Evolutionary conservation across 2,329 filamentous ascomycete species (phyloP).

Genomic region (Lecanicillium sp.): DNA sequence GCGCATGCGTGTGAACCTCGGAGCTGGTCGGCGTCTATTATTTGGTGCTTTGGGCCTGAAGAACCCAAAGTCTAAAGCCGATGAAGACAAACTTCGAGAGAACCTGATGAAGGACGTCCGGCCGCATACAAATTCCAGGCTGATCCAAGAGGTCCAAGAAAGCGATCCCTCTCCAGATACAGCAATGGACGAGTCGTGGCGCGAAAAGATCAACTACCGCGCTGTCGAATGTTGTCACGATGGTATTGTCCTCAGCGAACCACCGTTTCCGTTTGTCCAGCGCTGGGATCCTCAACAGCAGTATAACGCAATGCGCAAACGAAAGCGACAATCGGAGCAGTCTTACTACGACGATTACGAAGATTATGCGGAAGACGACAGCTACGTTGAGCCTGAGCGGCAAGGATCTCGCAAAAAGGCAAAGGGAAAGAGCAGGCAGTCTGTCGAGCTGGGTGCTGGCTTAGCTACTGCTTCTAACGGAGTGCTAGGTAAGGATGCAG

Average conservation of each 20-base stretch:
- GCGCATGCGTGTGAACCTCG: constrained; percentile 32
- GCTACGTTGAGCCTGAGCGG: constrained; percentile 29
- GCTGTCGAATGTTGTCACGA: constrained; percentile 82
- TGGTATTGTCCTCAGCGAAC: constrained; percentile 59
- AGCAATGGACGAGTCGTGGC: constrained; percentile 55
- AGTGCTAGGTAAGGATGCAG: constrained; percentile 19
- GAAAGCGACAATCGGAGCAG: constrained; percentile 38
- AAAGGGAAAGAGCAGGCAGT: background rate
- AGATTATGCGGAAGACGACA: constrained; percentile 20
- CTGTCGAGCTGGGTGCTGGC: too few species aligned
- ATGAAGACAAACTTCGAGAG: constrained; percentile 55
- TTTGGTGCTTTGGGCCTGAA: constrained; percentile 66
- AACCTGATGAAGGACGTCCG: constrained; percentile 50
- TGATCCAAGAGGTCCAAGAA: constrained; percentile 14
- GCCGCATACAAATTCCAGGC: constrained; percentile 28
- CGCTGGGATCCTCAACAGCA: constrained; percentile 76
- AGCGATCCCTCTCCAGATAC: constrained; percentile 9
- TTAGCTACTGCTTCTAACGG: too few species aligned
- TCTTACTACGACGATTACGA: constrained; percentile 20
- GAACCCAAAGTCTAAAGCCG: constrained; percentile 59
- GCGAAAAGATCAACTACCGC: constrained; percentile 61
- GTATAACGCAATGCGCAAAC: constrained; percentile 33
- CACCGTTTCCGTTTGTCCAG: constrained; percentile 85
- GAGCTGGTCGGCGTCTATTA: constrained; percentile 58
- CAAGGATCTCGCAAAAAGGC: constrained; percentile 6